phyloP scores from a whole-genome alignment of 371 early-diverging fungal genomes.

The Syncephalastrum sp. region DNA sequence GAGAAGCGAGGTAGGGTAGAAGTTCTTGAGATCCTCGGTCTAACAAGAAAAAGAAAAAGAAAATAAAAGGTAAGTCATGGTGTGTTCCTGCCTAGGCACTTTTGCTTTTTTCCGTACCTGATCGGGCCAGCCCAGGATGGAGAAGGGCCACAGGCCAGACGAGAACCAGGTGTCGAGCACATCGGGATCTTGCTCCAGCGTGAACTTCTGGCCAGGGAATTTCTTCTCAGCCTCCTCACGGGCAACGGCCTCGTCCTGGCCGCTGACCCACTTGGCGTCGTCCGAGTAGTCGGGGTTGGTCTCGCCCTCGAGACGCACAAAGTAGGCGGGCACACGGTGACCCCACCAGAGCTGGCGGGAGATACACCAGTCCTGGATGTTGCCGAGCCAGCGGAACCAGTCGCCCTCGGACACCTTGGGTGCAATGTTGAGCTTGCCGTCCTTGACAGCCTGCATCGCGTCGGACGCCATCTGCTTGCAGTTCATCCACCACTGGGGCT shows the following conservation, averaged over 20 bases:
- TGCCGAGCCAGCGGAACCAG: conserved; percentile 97
- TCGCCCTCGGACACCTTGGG: conserved; percentile 92
- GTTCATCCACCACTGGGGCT: conserved; percentile 99
- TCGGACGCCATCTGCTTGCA: conserved; percentile 91
- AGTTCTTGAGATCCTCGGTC: conserved; percentile 83
- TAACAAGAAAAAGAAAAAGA: conserved; percentile 12
- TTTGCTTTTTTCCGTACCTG: conserved; percentile 24
- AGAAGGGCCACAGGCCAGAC: conserved; percentile 99
- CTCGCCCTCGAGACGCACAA: conserved; percentile 2
- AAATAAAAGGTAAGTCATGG: background rate
- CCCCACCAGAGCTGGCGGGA: conserved; percentile 99
- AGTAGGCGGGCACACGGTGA: conserved; percentile 98
- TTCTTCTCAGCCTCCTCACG: conserved; percentile 66
- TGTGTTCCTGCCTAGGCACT: too few relatives aligned
- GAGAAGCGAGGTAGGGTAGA: conserved; percentile 92
- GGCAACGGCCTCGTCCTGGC: conserved; percentile 82
- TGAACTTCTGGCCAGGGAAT: conserved; percentile 72
- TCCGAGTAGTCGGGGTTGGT: conserved; percentile 40
- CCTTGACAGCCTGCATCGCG: conserved; percentile 85
- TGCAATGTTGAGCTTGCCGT: conserved; percentile 84
- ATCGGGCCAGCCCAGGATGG: conserved; percentile 97
- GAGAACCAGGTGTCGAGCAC: conserved; percentile 99
- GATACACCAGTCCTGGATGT: conserved; percentile 98
- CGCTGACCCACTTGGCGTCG: conserved; percentile 87
- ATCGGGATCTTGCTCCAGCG: conserved; percentile 66